phyloP scores from a whole-genome alignment of 2,329 filamentous ascomycete species.

The Berkeleyomyces rouxiae region DNA sequence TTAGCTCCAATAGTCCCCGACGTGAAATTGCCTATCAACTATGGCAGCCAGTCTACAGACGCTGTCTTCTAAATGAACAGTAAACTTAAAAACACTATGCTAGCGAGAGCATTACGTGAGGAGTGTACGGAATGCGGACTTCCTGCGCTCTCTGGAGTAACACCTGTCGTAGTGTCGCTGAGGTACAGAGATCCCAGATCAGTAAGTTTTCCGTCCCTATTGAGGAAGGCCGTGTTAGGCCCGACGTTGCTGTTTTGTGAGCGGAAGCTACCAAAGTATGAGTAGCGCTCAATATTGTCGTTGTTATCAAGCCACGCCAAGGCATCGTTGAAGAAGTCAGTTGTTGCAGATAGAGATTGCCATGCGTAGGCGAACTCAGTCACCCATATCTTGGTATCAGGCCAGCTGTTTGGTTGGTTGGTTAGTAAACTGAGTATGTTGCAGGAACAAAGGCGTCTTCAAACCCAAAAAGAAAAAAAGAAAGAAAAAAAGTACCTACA shows the following conservation, averaged over 20 bases:
- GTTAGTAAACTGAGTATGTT: neutral
- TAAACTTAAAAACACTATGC: neutral
- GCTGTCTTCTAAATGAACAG: neutral
- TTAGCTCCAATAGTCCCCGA: too few relatives aligned
- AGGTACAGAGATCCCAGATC: constrained; percentile 66
- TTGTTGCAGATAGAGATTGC: constrained; percentile 37
- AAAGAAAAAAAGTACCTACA: constrained; percentile 18
- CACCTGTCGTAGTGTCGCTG: constrained; percentile 34
- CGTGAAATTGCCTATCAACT: too few relatives aligned
- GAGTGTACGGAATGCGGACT: neutral
- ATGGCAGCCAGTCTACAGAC: neutral
- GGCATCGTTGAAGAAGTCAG: constrained; percentile 51
- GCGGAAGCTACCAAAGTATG: constrained; percentile 62
- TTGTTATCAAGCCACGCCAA: constrained; percentile 46
- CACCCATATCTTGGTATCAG: constrained; percentile 51
- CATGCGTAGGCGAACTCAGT: constrained; percentile 57
- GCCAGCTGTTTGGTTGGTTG: constrained; percentile 29
- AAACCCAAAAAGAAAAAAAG: neutral
- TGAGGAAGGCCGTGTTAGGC: constrained; percentile 54
- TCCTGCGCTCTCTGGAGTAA: constrained; percentile 15
- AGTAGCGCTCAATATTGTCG: constrained; percentile 46
- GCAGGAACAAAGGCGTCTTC: neutral
- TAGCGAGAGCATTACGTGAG: neutral
- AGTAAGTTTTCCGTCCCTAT: constrained; percentile 49
- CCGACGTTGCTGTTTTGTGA: constrained; percentile 56